Conservation (phyloP, 1,139 yeast species). For the Tardiomyces digboiensis region DNA sequence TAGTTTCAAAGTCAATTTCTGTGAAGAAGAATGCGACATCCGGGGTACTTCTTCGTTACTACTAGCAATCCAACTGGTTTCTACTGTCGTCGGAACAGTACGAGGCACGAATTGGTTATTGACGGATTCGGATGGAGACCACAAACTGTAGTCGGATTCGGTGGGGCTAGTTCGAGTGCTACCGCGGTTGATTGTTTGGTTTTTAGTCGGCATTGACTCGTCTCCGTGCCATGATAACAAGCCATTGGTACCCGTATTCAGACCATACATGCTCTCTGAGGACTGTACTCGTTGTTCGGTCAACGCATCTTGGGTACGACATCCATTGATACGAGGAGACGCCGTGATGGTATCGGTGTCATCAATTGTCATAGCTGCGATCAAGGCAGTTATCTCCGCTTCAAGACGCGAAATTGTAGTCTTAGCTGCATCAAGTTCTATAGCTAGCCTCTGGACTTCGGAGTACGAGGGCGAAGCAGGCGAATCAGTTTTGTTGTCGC, state of each 20-base stretch:
- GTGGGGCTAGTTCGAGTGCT: no score
- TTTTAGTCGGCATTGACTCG: no score
- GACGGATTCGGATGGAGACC: constrained; percentile 1
- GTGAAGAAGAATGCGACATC: no score
- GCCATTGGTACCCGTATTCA: no score
- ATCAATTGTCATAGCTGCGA: not conserved
- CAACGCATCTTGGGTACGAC: not conserved
- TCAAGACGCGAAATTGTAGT: not conserved
- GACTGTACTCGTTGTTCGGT: not conserved
- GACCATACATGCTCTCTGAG: no score
- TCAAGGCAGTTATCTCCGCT: constrained; percentile 4
- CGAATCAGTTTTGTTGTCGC: no score
- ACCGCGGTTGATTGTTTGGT: no score
- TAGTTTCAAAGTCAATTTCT: no score
- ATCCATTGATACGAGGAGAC: no score
- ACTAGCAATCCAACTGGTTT: not conserved
- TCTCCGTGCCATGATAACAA: no score
- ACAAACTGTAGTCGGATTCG: constrained; percentile 1
- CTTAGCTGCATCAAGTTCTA: not conserved
- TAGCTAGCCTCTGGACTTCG: not conserved
- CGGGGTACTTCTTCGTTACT: not conserved
- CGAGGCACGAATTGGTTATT: constrained; percentile 5
- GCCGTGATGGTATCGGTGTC: not conserved
- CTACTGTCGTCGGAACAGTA: not conserved
- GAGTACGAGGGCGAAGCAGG: not conserved